Base-by-base conservation (phyloP, 331 rosid genomes). In the Erythrophleum ivorense region DNA sequence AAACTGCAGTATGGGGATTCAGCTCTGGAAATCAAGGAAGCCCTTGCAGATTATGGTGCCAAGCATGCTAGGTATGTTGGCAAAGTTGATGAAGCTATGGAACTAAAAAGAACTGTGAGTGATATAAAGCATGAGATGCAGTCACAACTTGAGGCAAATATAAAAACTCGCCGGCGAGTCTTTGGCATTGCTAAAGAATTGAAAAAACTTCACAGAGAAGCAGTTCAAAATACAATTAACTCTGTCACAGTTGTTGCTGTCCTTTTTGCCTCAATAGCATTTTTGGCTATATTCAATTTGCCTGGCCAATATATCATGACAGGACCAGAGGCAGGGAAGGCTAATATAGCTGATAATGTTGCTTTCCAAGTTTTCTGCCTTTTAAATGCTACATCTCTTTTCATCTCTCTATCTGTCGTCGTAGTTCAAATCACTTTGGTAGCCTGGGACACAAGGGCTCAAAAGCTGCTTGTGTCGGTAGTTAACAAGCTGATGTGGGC, bases 371-470 rank as follows among this genome's bases (percentile, higher is more conserved):
- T 73, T 45, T 95, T 95, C 88, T 93, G 86, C 85, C 91, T 93
- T 48, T 70, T 95, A 81, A 95, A 95, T 54, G 86, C 98, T 6
- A 90, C 87, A 21, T 89, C 98, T 43, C 97, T 95, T 62, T 95
- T 95, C 81, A 91, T 95, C 79, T 95, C 98, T 33, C 89, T 93
- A 9, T 91, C 98, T 0, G 98, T 95, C 31, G 98, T 95, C 2
- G 98, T 95, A 65, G 98, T 93, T 85, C 98, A 95, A 82, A 95
- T 95, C 87, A 95, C 98, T 49, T 84, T 95, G 87, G 98, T 95
- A 71, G 98, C 98, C 38, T 95, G 98, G 98, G 98, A 95, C 84
- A 95, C 98, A 0, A 78, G 88, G 29, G 93, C 98, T 85, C 98
- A 95, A 84, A 89, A 80, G 90, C 89, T 89, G 90, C 85, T 95